Conservation (phyloP, 768 basidiomycete species). For the Tylopilus balloui region DNA sequence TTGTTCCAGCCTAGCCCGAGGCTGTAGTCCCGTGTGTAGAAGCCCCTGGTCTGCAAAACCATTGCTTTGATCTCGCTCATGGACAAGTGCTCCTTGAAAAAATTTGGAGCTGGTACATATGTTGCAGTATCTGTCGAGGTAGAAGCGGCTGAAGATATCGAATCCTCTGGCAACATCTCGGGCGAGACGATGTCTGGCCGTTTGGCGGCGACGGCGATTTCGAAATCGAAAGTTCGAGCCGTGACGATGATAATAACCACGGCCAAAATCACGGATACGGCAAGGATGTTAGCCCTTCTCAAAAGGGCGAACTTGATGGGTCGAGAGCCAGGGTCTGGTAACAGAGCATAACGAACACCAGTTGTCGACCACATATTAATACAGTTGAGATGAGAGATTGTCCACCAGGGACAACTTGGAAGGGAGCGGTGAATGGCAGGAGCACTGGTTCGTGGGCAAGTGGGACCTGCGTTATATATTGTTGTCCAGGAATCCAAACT, state of each 20-base stretch:
- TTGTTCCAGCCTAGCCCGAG: constrained; percentile 47
- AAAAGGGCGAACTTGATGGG: constrained; percentile 3
- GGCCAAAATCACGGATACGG: constrained; percentile 1
- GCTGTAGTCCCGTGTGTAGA: constrained; percentile 40
- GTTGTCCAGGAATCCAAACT: no score
- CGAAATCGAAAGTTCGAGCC: constrained; percentile 11
- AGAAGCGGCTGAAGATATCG: background rate
- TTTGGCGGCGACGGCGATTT: constrained; percentile 2
- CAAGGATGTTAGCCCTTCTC: constrained; percentile 9
- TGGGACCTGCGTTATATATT: no score
- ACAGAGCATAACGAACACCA: constrained; percentile 8
- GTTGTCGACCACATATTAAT: constrained; percentile 18
- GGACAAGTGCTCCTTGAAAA: constrained; percentile 19
- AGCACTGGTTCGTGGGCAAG: no score
- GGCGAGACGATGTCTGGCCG: constrained; percentile 1
- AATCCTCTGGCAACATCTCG: background rate
- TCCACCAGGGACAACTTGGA: constrained; percentile 5
- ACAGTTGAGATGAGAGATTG: background rate
- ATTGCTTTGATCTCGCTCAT: constrained; percentile 32
- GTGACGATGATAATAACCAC: constrained; percentile 9
- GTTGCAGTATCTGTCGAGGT: background rate
- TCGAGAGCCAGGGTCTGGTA: background rate
- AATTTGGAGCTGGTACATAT: background rate
- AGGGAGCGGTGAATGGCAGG: no score
- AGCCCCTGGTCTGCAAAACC: constrained; percentile 37